Evolutionary conservation across 2,329 filamentous ascomycete species (phyloP).

Genomic region (Sporothrix brasiliensis): DNA sequence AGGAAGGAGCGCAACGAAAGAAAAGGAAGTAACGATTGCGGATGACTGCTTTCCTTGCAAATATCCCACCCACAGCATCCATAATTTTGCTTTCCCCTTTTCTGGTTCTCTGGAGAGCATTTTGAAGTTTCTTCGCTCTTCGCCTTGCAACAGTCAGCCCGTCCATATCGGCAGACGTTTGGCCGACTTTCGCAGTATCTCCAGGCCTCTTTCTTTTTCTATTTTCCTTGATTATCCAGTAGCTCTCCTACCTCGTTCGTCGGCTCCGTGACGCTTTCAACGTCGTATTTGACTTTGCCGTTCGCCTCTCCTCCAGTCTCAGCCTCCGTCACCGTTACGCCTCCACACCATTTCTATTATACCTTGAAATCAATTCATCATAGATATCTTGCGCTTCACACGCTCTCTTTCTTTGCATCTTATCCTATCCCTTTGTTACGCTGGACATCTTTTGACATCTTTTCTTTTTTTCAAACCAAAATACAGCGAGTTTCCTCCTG

Average conservation of each 20-base stretch:
- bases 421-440: too few relatives aligned
- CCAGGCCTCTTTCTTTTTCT: not conserved
- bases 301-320: not conserved
- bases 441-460: not conserved
- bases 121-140: not conserved
- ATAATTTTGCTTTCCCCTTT: not conserved
- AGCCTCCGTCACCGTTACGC: not conserved
- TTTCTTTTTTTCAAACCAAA: not conserved
- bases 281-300: not conserved
- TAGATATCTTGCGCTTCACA: not conserved
- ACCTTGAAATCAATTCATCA: not conserved
- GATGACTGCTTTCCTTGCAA: not conserved
- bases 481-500: not conserved
- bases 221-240: not conserved
- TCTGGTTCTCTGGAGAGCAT: constrained; percentile 3
- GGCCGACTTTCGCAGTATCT: constrained; percentile 8
- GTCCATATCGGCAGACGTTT: constrained; percentile 3
- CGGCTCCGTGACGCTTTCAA: not conserved
- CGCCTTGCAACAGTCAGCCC: constrained; percentile 1
- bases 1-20: not conserved
- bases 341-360: not conserved
- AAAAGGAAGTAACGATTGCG: not conserved
- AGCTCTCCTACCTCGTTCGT: not conserved
- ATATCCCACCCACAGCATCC: not conserved
- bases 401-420: not conserved